Conservation (phyloP, 441 rosid species). For the Breynia disticha region DNA sequence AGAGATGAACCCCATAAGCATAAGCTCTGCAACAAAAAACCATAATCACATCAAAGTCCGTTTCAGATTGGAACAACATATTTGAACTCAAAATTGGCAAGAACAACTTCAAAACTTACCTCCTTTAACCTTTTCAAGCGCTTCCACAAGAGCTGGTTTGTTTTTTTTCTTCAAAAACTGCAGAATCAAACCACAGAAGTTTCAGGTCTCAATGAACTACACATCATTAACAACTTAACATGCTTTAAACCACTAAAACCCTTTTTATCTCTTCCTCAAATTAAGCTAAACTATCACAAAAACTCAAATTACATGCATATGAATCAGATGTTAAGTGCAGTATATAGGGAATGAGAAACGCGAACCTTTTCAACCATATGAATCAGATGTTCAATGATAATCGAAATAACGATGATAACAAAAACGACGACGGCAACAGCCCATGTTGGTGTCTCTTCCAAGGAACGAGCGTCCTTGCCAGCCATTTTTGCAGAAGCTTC, state of each 20-base stretch:
- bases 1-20: conserved; percentile 93
- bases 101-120: conserved; percentile 24
- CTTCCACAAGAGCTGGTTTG: conserved; percentile 62
- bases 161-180: conserved; percentile 58
- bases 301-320: too few relatives aligned
- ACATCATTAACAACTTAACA: too few relatives aligned
- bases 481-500: background rate
- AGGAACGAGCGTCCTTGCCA: conserved; percentile 13
- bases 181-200: background rate
- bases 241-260: too few relatives aligned
- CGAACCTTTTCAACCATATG: conserved; percentile 16
- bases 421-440: conserved; percentile 81
- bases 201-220: background rate
- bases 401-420: conserved; percentile 53
- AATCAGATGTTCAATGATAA: conserved; percentile 48
- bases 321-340: too few relatives aligned
- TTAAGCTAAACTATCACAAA: too few relatives aligned
- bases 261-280: too few relatives aligned
- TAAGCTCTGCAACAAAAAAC: conserved; percentile 43
- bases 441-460: conserved; percentile 84
- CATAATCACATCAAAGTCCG: conserved; percentile 1
- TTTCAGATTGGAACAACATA: background rate
- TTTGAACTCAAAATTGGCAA: background rate
- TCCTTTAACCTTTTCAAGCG: conserved; percentile 76
- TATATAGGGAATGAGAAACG: background rate